Base-by-base conservation (phyloP, 2,329 filamentous ascomycete genomes). In the Penicillium sp. region DNA sequence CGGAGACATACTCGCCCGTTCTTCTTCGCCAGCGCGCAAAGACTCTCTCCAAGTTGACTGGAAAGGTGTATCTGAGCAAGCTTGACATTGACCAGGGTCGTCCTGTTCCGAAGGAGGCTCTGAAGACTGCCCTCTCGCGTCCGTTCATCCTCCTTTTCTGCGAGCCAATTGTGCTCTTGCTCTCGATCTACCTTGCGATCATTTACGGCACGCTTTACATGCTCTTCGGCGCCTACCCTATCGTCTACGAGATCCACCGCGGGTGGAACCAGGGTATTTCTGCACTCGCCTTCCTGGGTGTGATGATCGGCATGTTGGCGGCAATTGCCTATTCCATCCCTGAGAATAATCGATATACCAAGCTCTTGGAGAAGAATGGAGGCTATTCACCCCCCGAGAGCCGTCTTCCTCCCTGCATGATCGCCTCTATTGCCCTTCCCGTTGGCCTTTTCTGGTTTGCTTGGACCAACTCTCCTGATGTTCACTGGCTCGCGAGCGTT, bases 301-400 rank as follows among this genome's bases (percentile, higher is more conserved):
- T 84, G 67, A 77, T 78, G 71, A 74, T 79, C 33, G 79, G 78
- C 22, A 77, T 78, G 71, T 37, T 76, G 13, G 67, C 61, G 56
- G 82, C 70, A 40, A 77, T 74, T 59, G 75, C 49, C 63, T 83
- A 73, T 69, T 79, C 70, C 37, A 73, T 80, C 28, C 70, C 66
- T 26, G 78, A 80, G 63, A 80, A 81, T 63, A 73, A 70, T 48
- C 75, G 78, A n/a, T 79, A 78, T 55, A 57, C 73, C 26, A 70
- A 70, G 58, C 74, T 82, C 28, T 75, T 79, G 13, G 75, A 79
- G 22, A 75, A 78, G 28, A 67, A 82, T 19, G 78, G 77, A 2
- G 87, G 87, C 5, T 84, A 86, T 60, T 85, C 85, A 8, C 82
- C 86, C n/a, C 86, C 87, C 0, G 85, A 87, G 74, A 82, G 82